phyloP scores from a whole-genome alignment of 1,284 basidiomycete species.

The Xerocomus amazonicus region DNA sequence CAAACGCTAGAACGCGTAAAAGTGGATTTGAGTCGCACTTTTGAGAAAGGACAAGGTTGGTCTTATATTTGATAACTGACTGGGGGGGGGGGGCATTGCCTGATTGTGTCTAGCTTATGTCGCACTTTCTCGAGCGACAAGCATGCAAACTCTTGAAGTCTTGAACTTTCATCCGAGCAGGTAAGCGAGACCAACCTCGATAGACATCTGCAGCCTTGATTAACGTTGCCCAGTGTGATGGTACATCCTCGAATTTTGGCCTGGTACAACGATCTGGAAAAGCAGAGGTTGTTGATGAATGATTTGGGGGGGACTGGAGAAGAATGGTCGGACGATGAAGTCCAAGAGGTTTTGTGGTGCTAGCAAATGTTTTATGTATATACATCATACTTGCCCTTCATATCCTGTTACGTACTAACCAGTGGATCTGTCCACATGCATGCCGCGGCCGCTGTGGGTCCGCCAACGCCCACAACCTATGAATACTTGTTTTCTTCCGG shows the following conservation, averaged over 20 bases:
- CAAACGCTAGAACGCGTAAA: slow-evolving; percentile 78
- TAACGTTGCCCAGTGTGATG: slow-evolving; percentile 37
- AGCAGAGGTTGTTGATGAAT: slow-evolving; percentile 6
- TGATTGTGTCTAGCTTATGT: slow-evolving; percentile 71
- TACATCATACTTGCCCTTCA: no score
- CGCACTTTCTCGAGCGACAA: slow-evolving; percentile 88
- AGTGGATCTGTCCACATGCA: slow-evolving; percentile 7
- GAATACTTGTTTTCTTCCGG: neutral
- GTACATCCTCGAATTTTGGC: slow-evolving; percentile 43
- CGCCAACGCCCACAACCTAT: no score
- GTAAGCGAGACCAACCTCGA: slow-evolving; percentile 38
- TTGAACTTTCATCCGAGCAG: slow-evolving; percentile 73
- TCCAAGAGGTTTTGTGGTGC: slow-evolving; percentile 9
- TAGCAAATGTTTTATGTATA: neutral
- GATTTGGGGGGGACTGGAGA: slow-evolving; percentile 5
- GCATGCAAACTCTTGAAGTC: slow-evolving; percentile 79
- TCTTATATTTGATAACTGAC: neutral
- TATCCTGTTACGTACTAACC: no score
- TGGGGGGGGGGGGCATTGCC: neutral
- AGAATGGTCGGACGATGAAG: slow-evolving; percentile 23
- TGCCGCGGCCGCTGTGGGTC: neutral
- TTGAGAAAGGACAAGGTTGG: slow-evolving; percentile 79
- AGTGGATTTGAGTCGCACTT: slow-evolving; percentile 60
- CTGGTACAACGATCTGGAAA: slow-evolving; percentile 29
- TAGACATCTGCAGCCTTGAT: neutral